Percentiles rank a stretch among this genome's conserved stretches.
Evolutionary conservation across 176 grass and related monocot genomes (phyloP).

Genomic region (Rhynchospora tenuis): DNA sequence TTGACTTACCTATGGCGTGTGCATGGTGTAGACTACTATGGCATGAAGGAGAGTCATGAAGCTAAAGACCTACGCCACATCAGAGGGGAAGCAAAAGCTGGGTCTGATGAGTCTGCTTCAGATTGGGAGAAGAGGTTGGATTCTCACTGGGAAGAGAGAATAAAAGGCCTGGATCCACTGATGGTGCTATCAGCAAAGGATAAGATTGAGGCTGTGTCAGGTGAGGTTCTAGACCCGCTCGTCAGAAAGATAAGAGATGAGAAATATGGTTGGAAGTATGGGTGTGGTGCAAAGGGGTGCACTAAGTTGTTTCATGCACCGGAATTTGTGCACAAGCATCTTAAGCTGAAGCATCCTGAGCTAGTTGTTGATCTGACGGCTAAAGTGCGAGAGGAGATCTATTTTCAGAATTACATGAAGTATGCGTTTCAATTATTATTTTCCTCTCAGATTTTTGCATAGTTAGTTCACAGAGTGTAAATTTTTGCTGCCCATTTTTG

Average conservation of each 20-base stretch:
- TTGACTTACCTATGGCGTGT: slow-evolving; percentile 94
- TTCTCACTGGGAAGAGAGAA: slow-evolving; percentile 75
- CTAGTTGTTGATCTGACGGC: slow-evolving; percentile 82
- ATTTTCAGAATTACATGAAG: slow-evolving; percentile 98
- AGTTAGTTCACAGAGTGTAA: background rate
- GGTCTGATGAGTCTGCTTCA: slow-evolving; percentile 43
- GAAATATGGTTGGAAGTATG: slow-evolving; percentile 99
- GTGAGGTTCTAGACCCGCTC: slow-evolving; percentile 74
- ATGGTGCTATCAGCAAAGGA: slow-evolving; percentile 73
- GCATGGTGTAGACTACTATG: slow-evolving; percentile 97
- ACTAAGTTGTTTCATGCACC: slow-evolving; percentile 99
- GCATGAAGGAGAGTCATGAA: slow-evolving; percentile 62
- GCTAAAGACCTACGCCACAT: slow-evolving; percentile 76
- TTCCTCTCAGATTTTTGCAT: background rate
- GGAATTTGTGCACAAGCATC: slow-evolving; percentile 98
- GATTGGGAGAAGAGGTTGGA: slow-evolving; percentile 97
- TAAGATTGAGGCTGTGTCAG: slow-evolving; percentile 87
- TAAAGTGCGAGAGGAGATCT: slow-evolving; percentile 94
- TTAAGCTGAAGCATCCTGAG: slow-evolving; percentile 91
- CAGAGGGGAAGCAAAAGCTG: slow-evolving; percentile 66
- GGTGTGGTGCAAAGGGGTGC: slow-evolving; percentile 93
- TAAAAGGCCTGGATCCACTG: slow-evolving; percentile 75
- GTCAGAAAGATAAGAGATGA: slow-evolving; percentile 98
- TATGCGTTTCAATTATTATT: slow-evolving; percentile 33
- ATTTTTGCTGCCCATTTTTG: background rate